A percentile compares a stretch with the other conserved stretches of the same genome.
Conservation (phyloP, 176 grass and related monocot genomes). For the Lolium multiflorum region DNA sequence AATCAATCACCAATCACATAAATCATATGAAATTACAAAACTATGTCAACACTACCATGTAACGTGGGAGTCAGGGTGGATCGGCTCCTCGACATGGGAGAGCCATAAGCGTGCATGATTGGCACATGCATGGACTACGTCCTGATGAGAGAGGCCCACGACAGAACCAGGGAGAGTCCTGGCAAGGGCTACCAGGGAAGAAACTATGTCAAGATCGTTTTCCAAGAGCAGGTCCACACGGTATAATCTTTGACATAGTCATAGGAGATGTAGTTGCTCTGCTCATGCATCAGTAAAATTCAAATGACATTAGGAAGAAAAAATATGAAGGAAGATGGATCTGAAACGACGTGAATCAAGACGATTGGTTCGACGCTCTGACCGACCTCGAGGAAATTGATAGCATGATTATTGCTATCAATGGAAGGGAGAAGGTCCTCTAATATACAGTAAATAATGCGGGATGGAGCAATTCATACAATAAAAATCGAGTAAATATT, state of each 20-base stretch:
- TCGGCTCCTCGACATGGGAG: constrained; percentile 53
- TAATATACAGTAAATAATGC: too few species aligned
- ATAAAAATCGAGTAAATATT: too few species aligned
- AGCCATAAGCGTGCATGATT: constrained; percentile 76
- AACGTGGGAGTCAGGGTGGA: constrained; percentile 57
- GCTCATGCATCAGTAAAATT: constrained; percentile 48
- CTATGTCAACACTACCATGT: constrained; percentile 58
- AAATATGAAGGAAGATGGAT: too few species aligned
- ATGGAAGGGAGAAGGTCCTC: too few species aligned
- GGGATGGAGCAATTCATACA: too few species aligned
- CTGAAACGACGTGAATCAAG: too few species aligned
- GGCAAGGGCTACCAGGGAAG: constrained; percentile 59
- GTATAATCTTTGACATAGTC: constrained; percentile 86
- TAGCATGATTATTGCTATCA: too few species aligned
- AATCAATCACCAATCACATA: background rate
- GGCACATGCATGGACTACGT: constrained; percentile 73
- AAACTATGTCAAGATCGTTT: background rate
- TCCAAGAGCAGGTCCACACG: constrained; percentile 65
- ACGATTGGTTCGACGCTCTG: too few species aligned
- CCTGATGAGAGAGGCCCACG: constrained; percentile 68
- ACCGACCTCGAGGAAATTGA: too few species aligned
- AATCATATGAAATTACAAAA: background rate
- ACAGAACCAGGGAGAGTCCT: constrained; percentile 64
- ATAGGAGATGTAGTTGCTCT: constrained; percentile 82
- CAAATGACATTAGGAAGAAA: too few species aligned